These are phyloP conservation scores for Bruguiera parviflora DNA, from an alignment of 345 rosid species.

Conservation along the genomic window DNA sequence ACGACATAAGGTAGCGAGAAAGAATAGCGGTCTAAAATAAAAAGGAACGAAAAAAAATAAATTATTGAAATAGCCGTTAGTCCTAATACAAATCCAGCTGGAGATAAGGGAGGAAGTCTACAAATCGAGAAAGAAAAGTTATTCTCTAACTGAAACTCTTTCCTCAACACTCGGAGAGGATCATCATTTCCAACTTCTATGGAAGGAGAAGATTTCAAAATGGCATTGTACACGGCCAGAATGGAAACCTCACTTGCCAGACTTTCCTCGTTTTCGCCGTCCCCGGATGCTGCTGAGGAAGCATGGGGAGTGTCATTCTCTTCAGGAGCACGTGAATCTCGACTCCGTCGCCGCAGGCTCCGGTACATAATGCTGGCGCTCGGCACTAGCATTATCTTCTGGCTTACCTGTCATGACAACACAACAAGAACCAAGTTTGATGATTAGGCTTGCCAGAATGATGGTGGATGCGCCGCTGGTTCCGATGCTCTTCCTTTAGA, in stretches of 20 bases:
- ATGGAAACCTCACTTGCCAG: slow-evolving; percentile 31
- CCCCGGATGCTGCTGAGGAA: slow-evolving; percentile 19
- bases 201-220: slow-evolving; percentile 11
- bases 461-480: not conserved
- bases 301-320: slow-evolving; percentile 21
- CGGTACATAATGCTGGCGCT: slow-evolving; percentile 93
- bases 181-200: slow-evolving; percentile 10
- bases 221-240: slow-evolving; percentile 24
- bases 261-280: slow-evolving; percentile 23
- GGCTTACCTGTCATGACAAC: slow-evolving; percentile 64
- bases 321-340: slow-evolving; percentile 29
- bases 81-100: too few species aligned
- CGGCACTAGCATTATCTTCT: slow-evolving; percentile 89
- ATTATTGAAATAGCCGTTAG: too few species aligned
- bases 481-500: not conserved
- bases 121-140: not conserved
- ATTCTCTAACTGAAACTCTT: slow-evolving; percentile 11
- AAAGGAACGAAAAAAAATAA: too few species aligned
- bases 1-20: too few species aligned
- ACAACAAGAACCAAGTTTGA: not conserved
- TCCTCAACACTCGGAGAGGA: slow-evolving; percentile 7
- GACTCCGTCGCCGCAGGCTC: slow-evolving; percentile 67
- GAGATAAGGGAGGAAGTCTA: too few species aligned
- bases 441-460: not conserved
- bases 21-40: too few species aligned